Percentiles rank a stretch among this genome's conserved stretches.
These are phyloP conservation scores for Fusarium camptoceras DNA, from an alignment of 2,329 filamentous ascomycete species.

Conservation along the genomic window DNA sequence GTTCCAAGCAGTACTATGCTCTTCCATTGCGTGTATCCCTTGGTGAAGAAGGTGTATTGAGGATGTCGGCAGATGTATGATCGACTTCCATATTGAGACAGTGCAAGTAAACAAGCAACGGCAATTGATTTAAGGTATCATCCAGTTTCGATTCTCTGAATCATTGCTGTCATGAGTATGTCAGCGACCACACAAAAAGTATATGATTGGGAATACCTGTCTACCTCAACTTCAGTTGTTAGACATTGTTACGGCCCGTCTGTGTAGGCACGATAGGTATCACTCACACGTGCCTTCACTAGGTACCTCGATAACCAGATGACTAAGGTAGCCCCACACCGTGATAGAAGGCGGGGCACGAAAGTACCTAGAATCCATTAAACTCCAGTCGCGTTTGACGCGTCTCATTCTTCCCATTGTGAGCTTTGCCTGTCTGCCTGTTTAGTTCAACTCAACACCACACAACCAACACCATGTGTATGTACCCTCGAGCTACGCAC, in stretches of 20 bases:
- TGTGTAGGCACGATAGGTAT: not conserved
- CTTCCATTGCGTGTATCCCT: conserved; percentile 2
- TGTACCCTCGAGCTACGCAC: conserved; percentile 2
- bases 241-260: not conserved
- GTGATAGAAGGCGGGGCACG: conserved; percentile 37
- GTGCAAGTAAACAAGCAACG: not conserved
- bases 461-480: conserved; percentile 52
- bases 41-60: not conserved
- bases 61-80: conserved; percentile 17
- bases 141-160: not conserved
- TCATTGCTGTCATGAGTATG: not conserved
- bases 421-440: conserved; percentile 25
- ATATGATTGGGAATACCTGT: not conserved
- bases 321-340: conserved; percentile 40
- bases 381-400: conserved; percentile 50
- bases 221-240: not conserved
- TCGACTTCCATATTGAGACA: not conserved
- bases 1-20: conserved; percentile 22
- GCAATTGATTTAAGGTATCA: not conserved
- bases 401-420: conserved; percentile 44
- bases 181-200: not conserved
- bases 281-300: not conserved
- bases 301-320: not conserved
- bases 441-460: conserved; percentile 29
- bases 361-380: conserved; percentile 45